Evolutionary conservation across 306 rosid genomes (phyloP), one percentile per base, ranked within the genome.

Genomic region (Lathyrus oleraceus): DNA sequence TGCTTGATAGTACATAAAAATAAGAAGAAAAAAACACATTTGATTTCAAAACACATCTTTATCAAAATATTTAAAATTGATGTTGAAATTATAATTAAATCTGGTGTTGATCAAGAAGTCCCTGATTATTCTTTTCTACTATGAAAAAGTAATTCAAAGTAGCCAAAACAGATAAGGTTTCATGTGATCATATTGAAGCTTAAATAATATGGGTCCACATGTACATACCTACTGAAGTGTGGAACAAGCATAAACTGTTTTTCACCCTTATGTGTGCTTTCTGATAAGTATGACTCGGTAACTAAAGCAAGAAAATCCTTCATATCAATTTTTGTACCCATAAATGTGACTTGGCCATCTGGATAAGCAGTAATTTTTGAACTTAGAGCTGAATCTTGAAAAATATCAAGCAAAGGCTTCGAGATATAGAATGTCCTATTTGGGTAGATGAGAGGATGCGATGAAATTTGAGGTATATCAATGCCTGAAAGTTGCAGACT

Each of bases 261-360:
- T 78, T 76, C 78, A 62, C 83, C 83, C 67, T 30, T 73, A 5
- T 30, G 61, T 10, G 81, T 66, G 76, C 28, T 72, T 62, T 84
- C 71, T 36, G 84, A 61, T 14, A 88, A 61, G 80, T 83, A 82
- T 19, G 88, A 86, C 62, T 87, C 86, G 7, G 91, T 80, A 77
- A 91, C 86, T 59, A 84, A 45, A n/a, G 97, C 85, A 79, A 91
- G 86, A 38, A 94, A 78, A 87, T 89, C 84, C 77, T 85, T 87
- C 85, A 89, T 84, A 81, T 91, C 95, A 53, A 82, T 62, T 56
- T 81, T 85, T 35, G 86, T 63, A 70, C 85, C 95, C 67, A 76
- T 81, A 69, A 81, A 85, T 58, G 87, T 56, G 78, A 89, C 84
- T 67, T 70, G 86, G 28, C 95, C 99, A 80, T 94, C 88, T 40